phyloP scores from a whole-genome alignment of 2,329 filamentous ascomycete species.

The Penicillium digitatum region DNA sequence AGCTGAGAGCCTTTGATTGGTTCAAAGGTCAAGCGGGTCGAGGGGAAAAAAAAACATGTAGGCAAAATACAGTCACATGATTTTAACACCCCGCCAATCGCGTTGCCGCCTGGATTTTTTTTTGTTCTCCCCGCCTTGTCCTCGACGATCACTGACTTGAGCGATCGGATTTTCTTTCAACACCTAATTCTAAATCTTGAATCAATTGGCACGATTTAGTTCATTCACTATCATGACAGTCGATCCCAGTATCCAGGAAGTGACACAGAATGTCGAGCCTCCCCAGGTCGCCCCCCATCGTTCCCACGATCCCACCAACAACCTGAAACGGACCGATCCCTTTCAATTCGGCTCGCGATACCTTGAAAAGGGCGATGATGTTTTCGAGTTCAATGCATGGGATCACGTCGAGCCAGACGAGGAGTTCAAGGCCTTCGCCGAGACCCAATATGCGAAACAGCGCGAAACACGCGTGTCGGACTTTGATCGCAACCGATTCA shows the following conservation, averaged over 20 bases:
- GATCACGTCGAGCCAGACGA: slow-evolving; percentile 94
- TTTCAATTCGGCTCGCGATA: slow-evolving; percentile 93
- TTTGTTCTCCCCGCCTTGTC: slow-evolving; percentile 4
- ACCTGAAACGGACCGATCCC: slow-evolving; percentile 82
- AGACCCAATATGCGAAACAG: slow-evolving; percentile 80
- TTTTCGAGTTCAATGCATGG: slow-evolving; percentile 98
- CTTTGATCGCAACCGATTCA: slow-evolving; percentile 89
- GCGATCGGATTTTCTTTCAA: slow-evolving; percentile 4
- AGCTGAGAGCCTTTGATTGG: background rate
- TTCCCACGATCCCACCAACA: slow-evolving; percentile 65
- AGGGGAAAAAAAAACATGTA: background rate
- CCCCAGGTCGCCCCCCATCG: slow-evolving; percentile 55
- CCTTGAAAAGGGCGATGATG: slow-evolving; percentile 77
- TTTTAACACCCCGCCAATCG: background rate
- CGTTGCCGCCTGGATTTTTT: slow-evolving; percentile 11
- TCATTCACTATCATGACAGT: slow-evolving; percentile 10
- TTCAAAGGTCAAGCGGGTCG: fast-evolving
- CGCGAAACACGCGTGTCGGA: slow-evolving; percentile 82
- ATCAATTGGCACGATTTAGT: no score
- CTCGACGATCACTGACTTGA: slow-evolving; percentile 3
- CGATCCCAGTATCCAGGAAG: slow-evolving; percentile 15
- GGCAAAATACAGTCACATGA: slow-evolving; percentile 4
- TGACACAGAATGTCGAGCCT: slow-evolving; percentile 47
- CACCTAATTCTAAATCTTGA: background rate
- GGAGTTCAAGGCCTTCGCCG: slow-evolving; percentile 78